A percentile compares a stretch with the other conserved stretches of the same genome.
phyloP scores from a whole-genome alignment of 139 green algal genomes.

The Chlamydomonas incerta region DNA sequence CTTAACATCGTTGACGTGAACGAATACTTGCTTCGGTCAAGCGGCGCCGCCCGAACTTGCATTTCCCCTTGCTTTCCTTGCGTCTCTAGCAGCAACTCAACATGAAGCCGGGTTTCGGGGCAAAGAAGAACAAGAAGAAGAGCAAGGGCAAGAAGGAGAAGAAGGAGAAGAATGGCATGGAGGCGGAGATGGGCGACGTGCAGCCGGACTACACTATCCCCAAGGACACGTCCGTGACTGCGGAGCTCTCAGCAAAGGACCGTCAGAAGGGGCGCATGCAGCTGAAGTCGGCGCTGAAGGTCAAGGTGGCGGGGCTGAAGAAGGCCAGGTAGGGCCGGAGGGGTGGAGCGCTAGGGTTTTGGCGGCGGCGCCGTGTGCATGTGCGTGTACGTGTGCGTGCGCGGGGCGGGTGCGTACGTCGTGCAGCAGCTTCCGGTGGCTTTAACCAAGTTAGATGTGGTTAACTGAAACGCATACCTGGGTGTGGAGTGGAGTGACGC shows the following conservation, averaged over 20 bases:
- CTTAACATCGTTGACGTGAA: too few species aligned
- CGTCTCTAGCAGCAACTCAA: background rate
- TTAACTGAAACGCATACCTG: too few species aligned
- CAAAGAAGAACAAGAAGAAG: constrained; percentile 1
- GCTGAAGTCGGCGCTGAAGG: constrained; percentile 22
- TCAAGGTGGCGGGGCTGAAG: constrained; percentile 27
- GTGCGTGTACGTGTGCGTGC: too few species aligned
- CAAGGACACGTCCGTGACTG: constrained; percentile 15
- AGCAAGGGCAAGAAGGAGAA: constrained; percentile 27
- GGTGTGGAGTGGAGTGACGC: too few species aligned
- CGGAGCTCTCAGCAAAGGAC: constrained; percentile 24
- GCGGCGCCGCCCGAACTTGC: background rate
- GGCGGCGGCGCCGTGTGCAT: too few species aligned
- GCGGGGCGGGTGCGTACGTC: too few species aligned
- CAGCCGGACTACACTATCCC: constrained; percentile 3
- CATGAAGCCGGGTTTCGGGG: constrained; percentile 26
- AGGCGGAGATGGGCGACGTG: background rate
- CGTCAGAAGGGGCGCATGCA: background rate
- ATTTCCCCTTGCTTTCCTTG: too few species aligned
- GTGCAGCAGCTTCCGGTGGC: too few species aligned
- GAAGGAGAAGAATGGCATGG: background rate
- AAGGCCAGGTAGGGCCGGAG: constrained; percentile 24
- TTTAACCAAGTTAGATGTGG: too few species aligned
- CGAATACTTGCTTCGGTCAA: too few species aligned
- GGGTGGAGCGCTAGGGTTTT: too few species aligned